Evolutionary conservation across 1,284 basidiomycete genomes (phyloP).

Genomic region (Erythrobasidium hasegawianum): DNA sequence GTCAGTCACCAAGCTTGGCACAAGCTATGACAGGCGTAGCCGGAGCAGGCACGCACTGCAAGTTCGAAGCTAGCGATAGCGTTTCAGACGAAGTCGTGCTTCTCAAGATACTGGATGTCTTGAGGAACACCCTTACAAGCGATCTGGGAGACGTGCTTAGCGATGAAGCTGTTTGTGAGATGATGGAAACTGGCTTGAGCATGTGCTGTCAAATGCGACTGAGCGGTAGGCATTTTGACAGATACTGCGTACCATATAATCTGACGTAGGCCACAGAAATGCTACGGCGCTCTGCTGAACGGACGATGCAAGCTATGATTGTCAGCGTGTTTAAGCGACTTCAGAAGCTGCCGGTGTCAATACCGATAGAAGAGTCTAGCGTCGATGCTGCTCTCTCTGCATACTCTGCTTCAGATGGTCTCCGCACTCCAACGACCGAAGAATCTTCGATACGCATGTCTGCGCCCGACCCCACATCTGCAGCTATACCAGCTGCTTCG

Average conservation of each 20-base stretch:
- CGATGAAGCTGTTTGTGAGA: conserved; percentile 94
- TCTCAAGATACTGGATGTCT: conserved; percentile 83
- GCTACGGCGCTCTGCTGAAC: conserved; percentile 84
- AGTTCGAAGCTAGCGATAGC: conserved; percentile 94
- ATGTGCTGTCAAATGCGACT: conserved; percentile 96
- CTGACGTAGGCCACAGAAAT: conserved; percentile 59
- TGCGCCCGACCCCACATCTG: conserved; percentile 38
- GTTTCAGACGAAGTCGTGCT: conserved; percentile 95
- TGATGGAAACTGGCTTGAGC: conserved; percentile 94
- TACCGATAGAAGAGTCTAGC: conserved; percentile 33
- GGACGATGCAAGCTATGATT: conserved; percentile 85
- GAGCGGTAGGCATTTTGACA: conserved; percentile 63
- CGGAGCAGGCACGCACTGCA: conserved; percentile 86
- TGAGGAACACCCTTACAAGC: conserved; percentile 75
- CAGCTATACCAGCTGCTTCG: conserved; percentile 35
- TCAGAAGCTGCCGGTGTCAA: conserved; percentile 48
- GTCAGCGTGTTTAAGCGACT: conserved; percentile 75
- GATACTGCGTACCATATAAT: conserved; percentile 26
- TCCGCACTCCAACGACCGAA: conserved; percentile 5
- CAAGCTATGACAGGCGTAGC: conserved; percentile 77
- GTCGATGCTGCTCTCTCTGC: conserved; percentile 8
- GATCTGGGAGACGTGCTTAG: conserved; percentile 65
- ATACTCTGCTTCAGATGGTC: conserved; percentile 1
- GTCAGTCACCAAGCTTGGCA: conserved; percentile 42
- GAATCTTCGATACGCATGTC: conserved; percentile 36